A percentile compares a stretch with the other conserved stretches of the same genome.
phyloP scores from a whole-genome alignment of 768 basidiomycete genomes.

The Cytidiella melzeri region DNA sequence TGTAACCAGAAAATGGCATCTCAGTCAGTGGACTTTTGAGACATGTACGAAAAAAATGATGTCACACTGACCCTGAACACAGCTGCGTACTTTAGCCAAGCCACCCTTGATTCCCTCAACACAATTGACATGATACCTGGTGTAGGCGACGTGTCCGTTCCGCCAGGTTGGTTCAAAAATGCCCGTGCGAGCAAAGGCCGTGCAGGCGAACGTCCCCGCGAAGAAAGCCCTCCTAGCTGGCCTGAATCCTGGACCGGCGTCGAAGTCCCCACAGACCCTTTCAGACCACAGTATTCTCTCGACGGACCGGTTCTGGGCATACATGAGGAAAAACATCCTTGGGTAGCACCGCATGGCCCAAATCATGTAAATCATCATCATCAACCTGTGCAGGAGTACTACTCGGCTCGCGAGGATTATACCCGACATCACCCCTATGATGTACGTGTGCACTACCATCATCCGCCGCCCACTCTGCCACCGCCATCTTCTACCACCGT shows the following conservation, averaged over 20 bases:
- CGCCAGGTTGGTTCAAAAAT: slow-evolving; percentile 74
- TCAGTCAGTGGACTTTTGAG: slow-evolving; percentile 39
- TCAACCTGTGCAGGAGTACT: too few relatives aligned
- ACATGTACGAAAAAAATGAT: not conserved
- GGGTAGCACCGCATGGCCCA: too few relatives aligned
- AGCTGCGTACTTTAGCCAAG: slow-evolving; percentile 86
- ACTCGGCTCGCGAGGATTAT: too few relatives aligned
- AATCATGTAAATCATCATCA: too few relatives aligned
- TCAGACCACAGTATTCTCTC: slow-evolving; percentile 14
- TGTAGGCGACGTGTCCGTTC: slow-evolving; percentile 60
- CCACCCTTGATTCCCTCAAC: slow-evolving; percentile 60
- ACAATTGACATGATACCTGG: slow-evolving; percentile 68
- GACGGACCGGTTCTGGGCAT: too few relatives aligned
- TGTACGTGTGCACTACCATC: too few relatives aligned
- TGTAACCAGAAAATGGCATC: slow-evolving; percentile 45
- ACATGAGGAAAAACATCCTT: too few relatives aligned
- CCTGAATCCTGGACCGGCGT: slow-evolving; percentile 19
- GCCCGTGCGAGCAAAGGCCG: slow-evolving; percentile 61
- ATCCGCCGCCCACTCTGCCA: too few relatives aligned
- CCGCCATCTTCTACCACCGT: too few relatives aligned
- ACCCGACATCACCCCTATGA: too few relatives aligned
- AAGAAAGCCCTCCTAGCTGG: slow-evolving; percentile 16
- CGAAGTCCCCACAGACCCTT: slow-evolving; percentile 4
- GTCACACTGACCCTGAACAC: slow-evolving; percentile 11
- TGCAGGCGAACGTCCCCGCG: slow-evolving; percentile 18